Conservation (phyloP, 371 early-diverging fungal genomes). For the Gilbertella persicaria region DNA sequence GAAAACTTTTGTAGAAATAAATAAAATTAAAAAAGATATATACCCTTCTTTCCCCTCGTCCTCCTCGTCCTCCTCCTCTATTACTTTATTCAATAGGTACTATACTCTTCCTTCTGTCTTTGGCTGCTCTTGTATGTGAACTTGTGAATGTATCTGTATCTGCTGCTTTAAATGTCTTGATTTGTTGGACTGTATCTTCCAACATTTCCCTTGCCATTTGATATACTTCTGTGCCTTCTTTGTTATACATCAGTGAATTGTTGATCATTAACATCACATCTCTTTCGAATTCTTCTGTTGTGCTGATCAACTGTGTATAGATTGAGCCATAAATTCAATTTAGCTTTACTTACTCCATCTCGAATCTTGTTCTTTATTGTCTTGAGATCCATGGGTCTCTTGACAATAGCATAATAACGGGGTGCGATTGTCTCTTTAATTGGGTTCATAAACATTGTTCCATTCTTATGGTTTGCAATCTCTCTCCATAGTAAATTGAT, state of each 20-base stretch:
- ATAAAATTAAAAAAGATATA: constrained; percentile 19
- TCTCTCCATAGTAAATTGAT: constrained; percentile 79
- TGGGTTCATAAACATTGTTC: constrained; percentile 81
- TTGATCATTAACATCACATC: constrained; percentile 84
- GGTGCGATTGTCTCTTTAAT: constrained; percentile 79
- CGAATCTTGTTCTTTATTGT: constrained; percentile 80
- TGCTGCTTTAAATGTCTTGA: constrained; percentile 44
- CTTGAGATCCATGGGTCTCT: constrained; percentile 84
- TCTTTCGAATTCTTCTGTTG: constrained; percentile 85
- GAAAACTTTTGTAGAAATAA: constrained; percentile 9
- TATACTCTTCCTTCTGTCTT: constrained; percentile 25
- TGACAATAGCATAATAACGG: constrained; percentile 75
- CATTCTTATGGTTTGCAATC: constrained; percentile 85
- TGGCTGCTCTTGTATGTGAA: constrained; percentile 32
- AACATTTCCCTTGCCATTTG: constrained; percentile 83
- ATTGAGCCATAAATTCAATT: neutral
- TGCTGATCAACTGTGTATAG: constrained; percentile 59
- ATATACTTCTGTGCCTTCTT: constrained; percentile 81
- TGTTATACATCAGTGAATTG: constrained; percentile 88
- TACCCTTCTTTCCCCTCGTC: constrained; percentile 1
- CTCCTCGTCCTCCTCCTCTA: neutral
- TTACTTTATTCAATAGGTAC: constrained; percentile 4
- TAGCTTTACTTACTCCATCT: constrained; percentile 65
- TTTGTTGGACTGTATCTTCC: constrained; percentile 60
- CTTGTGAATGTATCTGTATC: constrained; percentile 29